A percentile compares a stretch with the other conserved stretches of the same genome.
phyloP scores from a whole-genome alignment of 1,139 yeast species.

The Lodderomyces elongisporus region DNA sequence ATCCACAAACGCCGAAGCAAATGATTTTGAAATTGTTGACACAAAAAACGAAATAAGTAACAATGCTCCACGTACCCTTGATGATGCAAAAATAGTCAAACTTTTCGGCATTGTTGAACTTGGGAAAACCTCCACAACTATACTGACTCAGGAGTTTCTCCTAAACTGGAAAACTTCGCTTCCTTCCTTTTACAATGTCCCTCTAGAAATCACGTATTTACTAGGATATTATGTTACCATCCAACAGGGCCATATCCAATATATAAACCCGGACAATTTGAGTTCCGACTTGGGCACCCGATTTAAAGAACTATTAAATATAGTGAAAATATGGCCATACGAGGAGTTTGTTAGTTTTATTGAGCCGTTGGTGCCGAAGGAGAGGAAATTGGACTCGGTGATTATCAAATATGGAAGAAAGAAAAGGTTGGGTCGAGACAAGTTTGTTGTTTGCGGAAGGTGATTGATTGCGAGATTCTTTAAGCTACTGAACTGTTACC shows the following conservation, averaged over 20 bases:
- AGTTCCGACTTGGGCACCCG: slow-evolving; percentile 51
- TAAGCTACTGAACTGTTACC: too few relatives aligned
- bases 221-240: slow-evolving; percentile 1
- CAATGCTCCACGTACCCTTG: too few relatives aligned
- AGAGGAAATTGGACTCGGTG: slow-evolving; percentile 61
- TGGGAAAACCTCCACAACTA: too few relatives aligned
- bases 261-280: slow-evolving; percentile 44
- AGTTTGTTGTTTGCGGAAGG: slow-evolving; percentile 19
- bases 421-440: slow-evolving; percentile 50
- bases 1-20: too few relatives aligned
- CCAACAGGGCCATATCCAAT: slow-evolving; percentile 31
- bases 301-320: slow-evolving; percentile 55
- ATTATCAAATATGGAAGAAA: slow-evolving; percentile 74
- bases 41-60: too few relatives aligned
- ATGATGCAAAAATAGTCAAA: too few relatives aligned
- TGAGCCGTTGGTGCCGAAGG: slow-evolving; percentile 47
- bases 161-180: slow-evolving; percentile 60
- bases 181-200: slow-evolving; percentile 59
- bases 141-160: slow-evolving; percentile 47
- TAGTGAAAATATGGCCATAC: slow-evolving; percentile 64
- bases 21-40: too few relatives aligned
- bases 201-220: slow-evolving; percentile 33
- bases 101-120: too few relatives aligned
- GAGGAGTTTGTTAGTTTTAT: slow-evolving; percentile 72
- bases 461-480: too few relatives aligned